Percentiles rank a stretch among this genome's conserved stretches.
These are phyloP conservation scores for Rhodosporidiobolus sp. DNA, from an alignment of 768 basidiomycete genomes.

Conservation along the genomic window DNA sequence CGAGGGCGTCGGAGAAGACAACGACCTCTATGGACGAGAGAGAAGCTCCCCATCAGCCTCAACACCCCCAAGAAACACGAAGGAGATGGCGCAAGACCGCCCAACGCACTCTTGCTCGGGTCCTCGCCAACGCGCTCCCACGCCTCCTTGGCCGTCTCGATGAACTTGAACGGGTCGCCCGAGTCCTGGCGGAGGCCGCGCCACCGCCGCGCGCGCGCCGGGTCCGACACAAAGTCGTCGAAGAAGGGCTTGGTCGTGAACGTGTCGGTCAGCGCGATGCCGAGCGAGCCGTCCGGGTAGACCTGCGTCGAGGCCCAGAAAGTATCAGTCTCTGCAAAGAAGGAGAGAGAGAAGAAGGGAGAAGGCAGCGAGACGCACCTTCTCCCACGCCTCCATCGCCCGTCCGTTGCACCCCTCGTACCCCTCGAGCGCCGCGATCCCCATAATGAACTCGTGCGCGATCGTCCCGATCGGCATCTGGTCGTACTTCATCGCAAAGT, in stretches of 20 bases:
- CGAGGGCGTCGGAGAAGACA: slow-evolving; percentile 79
- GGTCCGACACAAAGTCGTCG: slow-evolving; percentile 59
- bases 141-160: slow-evolving; percentile 65
- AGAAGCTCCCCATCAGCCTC: not conserved
- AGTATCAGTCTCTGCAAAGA: no score
- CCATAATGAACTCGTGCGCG: slow-evolving; percentile 54
- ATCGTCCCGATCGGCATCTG: slow-evolving; percentile 48
- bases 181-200: slow-evolving; percentile 85
- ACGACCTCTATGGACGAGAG: slow-evolving; percentile 54
- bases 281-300: slow-evolving; percentile 50
- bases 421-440: slow-evolving; percentile 64
- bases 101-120: slow-evolving; percentile 52
- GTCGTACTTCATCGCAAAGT: slow-evolving; percentile 61
- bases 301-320: slow-evolving; percentile 38
- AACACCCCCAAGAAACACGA: not conserved
- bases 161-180: slow-evolving; percentile 82
- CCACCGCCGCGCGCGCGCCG: slow-evolving; percentile 69
- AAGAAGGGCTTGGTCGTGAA: slow-evolving; percentile 86
- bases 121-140: slow-evolving; percentile 72
- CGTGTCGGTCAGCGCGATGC: slow-evolving; percentile 88
- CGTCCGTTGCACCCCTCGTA: slow-evolving; percentile 70
- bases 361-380: slow-evolving; percentile 52
- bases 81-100: not conserved
- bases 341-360: not conserved
- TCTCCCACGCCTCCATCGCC: slow-evolving; percentile 83